Base-by-base conservation (phyloP, 192 early-diverging fungal species). In the Coemansia sp. region DNA sequence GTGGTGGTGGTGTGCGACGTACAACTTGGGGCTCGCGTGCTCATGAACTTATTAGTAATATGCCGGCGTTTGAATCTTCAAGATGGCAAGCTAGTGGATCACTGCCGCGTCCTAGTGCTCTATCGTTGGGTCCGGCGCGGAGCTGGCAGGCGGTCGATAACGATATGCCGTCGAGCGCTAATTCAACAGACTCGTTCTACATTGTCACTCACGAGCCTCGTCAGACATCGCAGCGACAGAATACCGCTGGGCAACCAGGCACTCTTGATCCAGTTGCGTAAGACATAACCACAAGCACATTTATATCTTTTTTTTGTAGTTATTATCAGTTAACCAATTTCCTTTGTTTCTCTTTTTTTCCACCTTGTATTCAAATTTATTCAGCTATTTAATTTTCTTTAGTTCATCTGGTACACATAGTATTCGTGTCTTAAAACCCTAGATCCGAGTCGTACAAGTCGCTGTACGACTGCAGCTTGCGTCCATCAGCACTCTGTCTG, bases 111-210 rank as follows among this genome's bases (percentile, higher is more conserved):
- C n/a, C n/a, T n/a, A n/a, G n/a, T n/a, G n/a, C n/a, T n/a, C n/a
- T n/a, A n/a, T n/a, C n/a, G n/a, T 29, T 38, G 35, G 38, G 38
- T 28, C 39, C 51, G 23, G n/a, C 38, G 40, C 60, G 67, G 27
- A 46, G 28, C 20, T 64, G 67, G 67, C 55, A 58, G 42, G 24
- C 19, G 3, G 37, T 55, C 4, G 55, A 64, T 17, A 35, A 26
- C 7, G 50, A 64, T 22, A 49, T 52, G 40, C 60, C 52, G 18
- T 39, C 51, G 0, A 64, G 67, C 29, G 67, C 60, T 9, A 55
- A 64, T 30, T 71, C 67, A 8, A 63, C 60, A 0, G 67, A 71
- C 27, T 71, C 67, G 29, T 71, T 71, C 41, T 71, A 60, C 42
- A 64, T 71, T 14, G 60, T 71, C 24, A 46, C 35, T 25, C 67